Evolutionary conservation across 257 asterid genomes (phyloP), one percentile per base, ranked within the genome.

Genomic region (Perilla frutescens): DNA sequence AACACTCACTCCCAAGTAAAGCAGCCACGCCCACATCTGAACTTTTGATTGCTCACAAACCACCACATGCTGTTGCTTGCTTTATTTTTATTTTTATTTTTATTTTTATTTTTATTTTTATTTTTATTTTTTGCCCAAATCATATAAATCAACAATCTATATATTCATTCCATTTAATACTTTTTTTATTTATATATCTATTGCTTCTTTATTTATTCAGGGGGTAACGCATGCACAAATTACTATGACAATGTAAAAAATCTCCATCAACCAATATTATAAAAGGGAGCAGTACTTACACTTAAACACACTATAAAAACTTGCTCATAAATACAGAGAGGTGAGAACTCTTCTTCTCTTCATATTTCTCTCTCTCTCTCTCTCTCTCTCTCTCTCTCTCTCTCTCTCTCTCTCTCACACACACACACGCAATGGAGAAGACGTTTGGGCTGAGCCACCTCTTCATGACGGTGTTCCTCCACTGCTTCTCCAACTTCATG

Each of bases 391-490:
- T 47, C 40, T 67, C 47, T 31, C 41, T 36, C 32, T 14, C 43
- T 29, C 53, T 1, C 26, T 1, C 56, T 9, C 40, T 0, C 29
- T 3, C 10, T 7, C 62, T 49, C 57, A 39, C 37, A 48, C 79
- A 62, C 76, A 64, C 62, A 70, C 49, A 53, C 58, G 57, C 20
- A 50, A 87, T 74, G 87, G 90, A 79, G 71, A 79, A 80, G 84
- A 63, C 75, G 26, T 40, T 47, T 40, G 96, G 91, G 70, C 87
- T 93, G 75, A 75, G 96, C 85, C 98, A 93, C 87, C 88, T 93
- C 29, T 91, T 89, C 88, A 84, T 84, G 90, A 87, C 97, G 76
- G 91, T 89, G 80, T 93, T 93, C 73, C 94, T 93, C 71, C 79
- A 82, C 81, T 84, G 93, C 80, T 89, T 87, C 81, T 80, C 97